Evolutionary conservation across 140 eudicot species (phyloP).

Genomic region (Flaveria floridana): DNA sequence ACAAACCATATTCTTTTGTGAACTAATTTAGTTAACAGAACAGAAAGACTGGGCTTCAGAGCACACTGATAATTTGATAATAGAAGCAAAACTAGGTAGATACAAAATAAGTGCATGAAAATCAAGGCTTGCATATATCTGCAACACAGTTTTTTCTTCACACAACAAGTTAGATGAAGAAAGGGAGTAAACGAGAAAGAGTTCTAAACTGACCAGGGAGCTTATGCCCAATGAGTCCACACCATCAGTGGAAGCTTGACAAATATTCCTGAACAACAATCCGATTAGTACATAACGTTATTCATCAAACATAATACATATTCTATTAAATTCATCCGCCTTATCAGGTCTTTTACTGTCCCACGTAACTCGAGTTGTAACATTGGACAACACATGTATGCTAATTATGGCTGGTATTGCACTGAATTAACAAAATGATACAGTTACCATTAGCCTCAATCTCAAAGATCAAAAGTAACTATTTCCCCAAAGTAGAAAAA

Average conservation of each 20-base stretch:
- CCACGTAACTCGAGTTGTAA: not conserved
- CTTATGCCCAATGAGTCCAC: constrained; percentile 42
- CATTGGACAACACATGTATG: not conserved
- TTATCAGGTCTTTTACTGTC: constrained; percentile 4
- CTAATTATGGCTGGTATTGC: not conserved
- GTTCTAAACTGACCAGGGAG: constrained; percentile 51
- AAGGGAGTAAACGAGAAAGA: constrained; percentile 11
- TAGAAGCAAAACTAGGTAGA: constrained; percentile 1
- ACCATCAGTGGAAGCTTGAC: constrained; percentile 48
- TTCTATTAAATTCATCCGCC: not conserved
- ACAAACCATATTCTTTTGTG: constrained; percentile 14
- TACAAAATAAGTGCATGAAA: constrained; percentile 7
- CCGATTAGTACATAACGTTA: constrained; percentile 18
- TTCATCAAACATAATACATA: constrained; percentile 1
- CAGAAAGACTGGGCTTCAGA: constrained; percentile 3
- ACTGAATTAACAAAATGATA: not conserved
- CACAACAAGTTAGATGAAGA: not conserved
- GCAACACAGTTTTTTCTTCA: not conserved
- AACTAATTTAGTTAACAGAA: constrained; percentile 16
- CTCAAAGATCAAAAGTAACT: not conserved
- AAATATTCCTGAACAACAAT: constrained; percentile 38
- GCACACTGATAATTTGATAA: not conserved
- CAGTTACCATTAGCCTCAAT: not conserved
- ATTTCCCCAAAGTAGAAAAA: constrained; percentile 1
- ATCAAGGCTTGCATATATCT: constrained; percentile 3